These are phyloP conservation scores for Hordeum marinum DNA, from an alignment of 176 grass and related monocot genomes.

Conservation along the genomic window DNA sequence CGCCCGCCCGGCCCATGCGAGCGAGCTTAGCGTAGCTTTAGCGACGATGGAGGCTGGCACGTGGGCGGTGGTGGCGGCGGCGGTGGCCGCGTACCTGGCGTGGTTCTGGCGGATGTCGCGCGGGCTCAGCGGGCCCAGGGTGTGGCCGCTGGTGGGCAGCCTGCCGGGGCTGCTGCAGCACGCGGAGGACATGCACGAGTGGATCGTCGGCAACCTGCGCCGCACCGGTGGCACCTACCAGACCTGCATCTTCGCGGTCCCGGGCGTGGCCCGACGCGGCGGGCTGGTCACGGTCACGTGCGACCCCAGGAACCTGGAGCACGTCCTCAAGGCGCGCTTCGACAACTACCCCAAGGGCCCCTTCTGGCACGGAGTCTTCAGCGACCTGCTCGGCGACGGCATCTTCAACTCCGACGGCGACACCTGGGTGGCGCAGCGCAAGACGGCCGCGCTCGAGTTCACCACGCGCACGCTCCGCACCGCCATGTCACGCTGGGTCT, in stretches of 20 bases:
- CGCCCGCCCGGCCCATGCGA: conserved; percentile 28
- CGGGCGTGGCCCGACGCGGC: conserved; percentile 52
- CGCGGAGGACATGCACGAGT: conserved; percentile 90
- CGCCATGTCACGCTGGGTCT: conserved; percentile 91
- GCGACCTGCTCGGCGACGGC: conserved; percentile 82
- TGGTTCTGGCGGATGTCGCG: conserved; percentile 82
- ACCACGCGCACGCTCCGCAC: conserved; percentile 81
- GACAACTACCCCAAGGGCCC: conserved; percentile 99
- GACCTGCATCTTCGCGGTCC: conserved; percentile 85
- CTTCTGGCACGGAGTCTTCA: conserved; percentile 86
- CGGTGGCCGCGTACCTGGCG: conserved; percentile 44
- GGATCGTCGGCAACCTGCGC: conserved; percentile 80
- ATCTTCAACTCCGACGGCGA: conserved; percentile 99
- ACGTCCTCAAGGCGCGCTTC: conserved; percentile 82
- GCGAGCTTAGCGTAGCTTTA: not conserved
- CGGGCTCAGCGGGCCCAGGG: conserved; percentile 53
- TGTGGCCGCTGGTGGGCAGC: conserved; percentile 84
- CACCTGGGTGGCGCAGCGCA: conserved; percentile 83
- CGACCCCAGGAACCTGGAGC: conserved; percentile 84
- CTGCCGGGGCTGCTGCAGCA: conserved; percentile 75
- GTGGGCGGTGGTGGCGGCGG: conserved; percentile 28
- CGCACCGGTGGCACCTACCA: conserved; percentile 64
- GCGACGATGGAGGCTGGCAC: conserved; percentile 46
- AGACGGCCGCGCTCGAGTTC: conserved; percentile 95
- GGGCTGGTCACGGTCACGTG: conserved; percentile 79